A percentile compares a stretch with the other conserved stretches of the same genome.
These are phyloP conservation scores for Phytophthora boehmeriae DNA, from an alignment of 352 stramenopile genomes.

Conservation along the genomic window DNA sequence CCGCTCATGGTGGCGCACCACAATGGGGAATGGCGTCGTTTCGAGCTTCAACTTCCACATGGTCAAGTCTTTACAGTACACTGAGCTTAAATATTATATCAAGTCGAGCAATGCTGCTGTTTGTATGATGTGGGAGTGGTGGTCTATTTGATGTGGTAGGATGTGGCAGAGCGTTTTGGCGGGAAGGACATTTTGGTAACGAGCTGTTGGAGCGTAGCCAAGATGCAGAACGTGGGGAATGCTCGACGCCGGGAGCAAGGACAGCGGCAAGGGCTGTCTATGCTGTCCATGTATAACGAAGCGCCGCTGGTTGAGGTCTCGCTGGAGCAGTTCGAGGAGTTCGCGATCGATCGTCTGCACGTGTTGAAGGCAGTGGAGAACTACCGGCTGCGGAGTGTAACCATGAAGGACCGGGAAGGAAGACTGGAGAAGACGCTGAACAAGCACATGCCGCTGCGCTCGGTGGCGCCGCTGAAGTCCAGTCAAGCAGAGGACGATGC, in stretches of 20 bases:
- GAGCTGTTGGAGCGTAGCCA: slow-evolving; percentile 1
- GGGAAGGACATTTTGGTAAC: slow-evolving; percentile 37
- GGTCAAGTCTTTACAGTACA: background rate
- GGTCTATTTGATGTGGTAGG: background rate
- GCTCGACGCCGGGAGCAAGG: slow-evolving; percentile 57
- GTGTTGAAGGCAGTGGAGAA: slow-evolving; percentile 90
- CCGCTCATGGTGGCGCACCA: slow-evolving; percentile 3
- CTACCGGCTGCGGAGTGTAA: slow-evolving; percentile 78
- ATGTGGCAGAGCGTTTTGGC: slow-evolving; percentile 24
- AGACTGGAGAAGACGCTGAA: slow-evolving; percentile 88
- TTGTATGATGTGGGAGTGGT: slow-evolving; percentile 7
- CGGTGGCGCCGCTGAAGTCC: slow-evolving; percentile 34
- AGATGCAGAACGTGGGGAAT: slow-evolving; percentile 89
- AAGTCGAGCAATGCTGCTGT: background rate
- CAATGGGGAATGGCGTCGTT: slow-evolving; percentile 7
- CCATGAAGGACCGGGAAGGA: slow-evolving; percentile 70
- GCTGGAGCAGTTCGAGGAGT: slow-evolving; percentile 98
- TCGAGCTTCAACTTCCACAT: slow-evolving; percentile 1
- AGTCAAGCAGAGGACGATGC: slow-evolving; percentile 70
- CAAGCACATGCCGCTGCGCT: slow-evolving; percentile 80
- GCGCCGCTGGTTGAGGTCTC: slow-evolving; percentile 94
- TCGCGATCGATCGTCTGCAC: slow-evolving; percentile 96
- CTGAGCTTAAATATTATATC: background rate
- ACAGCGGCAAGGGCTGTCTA: slow-evolving; percentile 52
- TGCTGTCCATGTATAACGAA: slow-evolving; percentile 94